Percentiles rank a stretch among this genome's conserved stretches.
phyloP scores from a whole-genome alignment of 192 early-diverging fungal genomes.

The Neocallimastix lanati region DNA sequence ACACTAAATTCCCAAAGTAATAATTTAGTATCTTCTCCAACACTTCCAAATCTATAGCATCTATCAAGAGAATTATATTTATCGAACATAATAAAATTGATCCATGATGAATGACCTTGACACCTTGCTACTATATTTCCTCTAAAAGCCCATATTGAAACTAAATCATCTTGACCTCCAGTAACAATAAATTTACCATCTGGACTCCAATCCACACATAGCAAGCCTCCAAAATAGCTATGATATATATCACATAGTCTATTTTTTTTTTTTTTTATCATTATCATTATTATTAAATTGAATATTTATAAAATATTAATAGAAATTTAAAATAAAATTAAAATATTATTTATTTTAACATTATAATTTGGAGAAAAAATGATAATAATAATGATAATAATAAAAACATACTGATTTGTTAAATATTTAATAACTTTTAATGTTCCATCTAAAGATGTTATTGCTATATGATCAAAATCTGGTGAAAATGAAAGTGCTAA shows the following conservation, averaged over 20 bases:
- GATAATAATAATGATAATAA: too few relatives aligned
- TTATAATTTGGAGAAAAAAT: too few relatives aligned
- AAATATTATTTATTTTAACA: too few relatives aligned
- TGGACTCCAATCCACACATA: constrained; percentile 75
- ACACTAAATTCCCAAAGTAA: constrained; percentile 90
- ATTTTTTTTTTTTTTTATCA: too few relatives aligned
- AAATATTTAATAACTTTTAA: too few relatives aligned
- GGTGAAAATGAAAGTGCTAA: too few relatives aligned
- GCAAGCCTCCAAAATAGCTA: constrained; percentile 73
- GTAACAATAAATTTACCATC: constrained; percentile 55
- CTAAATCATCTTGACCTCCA: constrained; percentile 83
- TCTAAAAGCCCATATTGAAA: constrained; percentile 73
- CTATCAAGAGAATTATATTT: constrained; percentile 54
- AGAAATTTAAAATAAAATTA: too few relatives aligned
- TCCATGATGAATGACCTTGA: constrained; percentile 84
- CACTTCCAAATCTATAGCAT: constrained; percentile 70
- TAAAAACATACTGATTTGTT: too few relatives aligned
- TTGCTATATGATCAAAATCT: too few relatives aligned
- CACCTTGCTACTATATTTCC: constrained; percentile 68
- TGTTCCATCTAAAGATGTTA: too few relatives aligned
- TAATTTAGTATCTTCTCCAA: constrained; percentile 73
- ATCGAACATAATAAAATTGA: constrained; percentile 70
- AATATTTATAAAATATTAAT: too few relatives aligned
- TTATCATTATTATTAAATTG: too few relatives aligned
- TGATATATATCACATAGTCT: constrained; percentile 55